A percentile compares a stretch with the other conserved stretches of the same genome.
Conservation (phyloP, 179 eudicot species). For the Actinidia arguta region DNA sequence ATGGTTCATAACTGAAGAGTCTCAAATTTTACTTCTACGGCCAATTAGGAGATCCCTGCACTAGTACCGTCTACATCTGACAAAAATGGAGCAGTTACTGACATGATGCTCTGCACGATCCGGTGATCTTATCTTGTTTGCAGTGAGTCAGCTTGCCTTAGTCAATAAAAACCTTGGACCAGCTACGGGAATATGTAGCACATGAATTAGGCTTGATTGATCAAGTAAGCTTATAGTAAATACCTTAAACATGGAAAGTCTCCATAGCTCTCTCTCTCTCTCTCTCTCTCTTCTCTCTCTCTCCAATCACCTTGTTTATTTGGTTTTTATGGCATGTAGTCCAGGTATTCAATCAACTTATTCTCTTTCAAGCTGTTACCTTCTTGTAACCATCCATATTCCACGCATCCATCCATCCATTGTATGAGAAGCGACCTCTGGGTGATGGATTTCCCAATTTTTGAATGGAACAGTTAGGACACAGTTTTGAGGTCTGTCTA, state of each 20-base stretch:
- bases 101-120: slow-evolving; percentile 61
- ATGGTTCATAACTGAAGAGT: slow-evolving; percentile 18
- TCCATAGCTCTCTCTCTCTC: neutral
- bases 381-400: no score
- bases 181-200: slow-evolving; percentile 71
- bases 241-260: neutral
- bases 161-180: slow-evolving; percentile 90
- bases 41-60: slow-evolving; percentile 81
- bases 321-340: slow-evolving; percentile 39
- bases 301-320: slow-evolving; percentile 21
- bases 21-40: slow-evolving; percentile 44
- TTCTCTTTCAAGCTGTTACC: no score
- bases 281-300: neutral
- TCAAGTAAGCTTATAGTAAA: slow-evolving; percentile 61
- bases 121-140: slow-evolving; percentile 90
- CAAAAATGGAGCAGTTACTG: slow-evolving; percentile 58
- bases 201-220: slow-evolving; percentile 81
- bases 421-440: no score
- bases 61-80: slow-evolving; percentile 66
- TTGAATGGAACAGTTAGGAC: slow-evolving; percentile 93
- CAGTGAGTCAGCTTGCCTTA: slow-evolving; percentile 67
- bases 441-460: slow-evolving; percentile 99
- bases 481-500: slow-evolving; percentile 80
- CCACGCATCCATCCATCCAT: no score
- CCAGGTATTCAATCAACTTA: slow-evolving; percentile 86